Percentiles rank a stretch among this genome's conserved stretches.
Evolutionary conservation across 2,329 filamentous ascomycete genomes (phyloP).

Genomic region (Colletotrichum sp.): DNA sequence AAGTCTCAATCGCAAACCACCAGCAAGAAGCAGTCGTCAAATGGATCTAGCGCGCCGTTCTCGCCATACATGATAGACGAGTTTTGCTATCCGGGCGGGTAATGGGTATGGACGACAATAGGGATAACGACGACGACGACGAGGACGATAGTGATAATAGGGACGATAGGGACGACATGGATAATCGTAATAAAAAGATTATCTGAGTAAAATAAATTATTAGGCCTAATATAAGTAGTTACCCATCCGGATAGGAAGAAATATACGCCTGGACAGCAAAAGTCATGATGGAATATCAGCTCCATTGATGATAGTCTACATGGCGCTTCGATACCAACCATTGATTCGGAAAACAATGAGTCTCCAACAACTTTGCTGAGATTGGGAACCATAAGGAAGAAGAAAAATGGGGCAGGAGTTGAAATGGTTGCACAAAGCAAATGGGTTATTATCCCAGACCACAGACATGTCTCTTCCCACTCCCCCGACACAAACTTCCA

Average conservation of each 20-base stretch:
- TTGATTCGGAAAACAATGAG: background rate
- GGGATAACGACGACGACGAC: no score
- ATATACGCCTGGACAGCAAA: no score
- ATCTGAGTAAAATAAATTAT: no score
- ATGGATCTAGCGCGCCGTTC: background rate
- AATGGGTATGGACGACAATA: no score
- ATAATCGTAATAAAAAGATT: no score
- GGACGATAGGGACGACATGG: no score
- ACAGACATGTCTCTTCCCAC: background rate
- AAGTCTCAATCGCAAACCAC: background rate
- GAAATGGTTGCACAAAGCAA: background rate
- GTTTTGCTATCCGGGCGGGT: no score
- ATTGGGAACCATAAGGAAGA: background rate
- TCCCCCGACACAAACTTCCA: background rate
- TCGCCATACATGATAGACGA: no score
- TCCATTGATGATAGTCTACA: background rate
- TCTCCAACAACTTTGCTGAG: background rate
- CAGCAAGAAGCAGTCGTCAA: background rate
- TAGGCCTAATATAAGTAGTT: no score
- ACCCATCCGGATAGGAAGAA: no score
- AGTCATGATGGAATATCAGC: no score
- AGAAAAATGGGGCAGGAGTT: background rate
- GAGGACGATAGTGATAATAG: no score
- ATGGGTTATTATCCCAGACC: background rate
- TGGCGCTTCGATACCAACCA: background rate